Base-by-base conservation (phyloP, 208 protist genomes). In the Trypanosoma theileri region DNA sequence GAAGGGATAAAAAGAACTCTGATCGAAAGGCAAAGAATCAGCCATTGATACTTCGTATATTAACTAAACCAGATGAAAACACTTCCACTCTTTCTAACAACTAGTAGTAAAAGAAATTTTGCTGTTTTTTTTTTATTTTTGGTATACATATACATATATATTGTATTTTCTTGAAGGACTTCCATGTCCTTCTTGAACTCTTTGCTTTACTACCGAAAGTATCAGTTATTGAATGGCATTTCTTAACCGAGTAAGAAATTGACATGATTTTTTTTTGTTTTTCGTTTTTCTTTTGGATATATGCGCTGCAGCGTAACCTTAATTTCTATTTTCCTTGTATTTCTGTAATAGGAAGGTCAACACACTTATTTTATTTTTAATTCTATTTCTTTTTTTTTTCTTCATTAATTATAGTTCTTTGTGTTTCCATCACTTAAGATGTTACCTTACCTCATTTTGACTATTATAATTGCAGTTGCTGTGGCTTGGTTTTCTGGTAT, bases 401-500 rank as follows among this genome's bases (percentile, higher is more conserved):
- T 28, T 41, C 13, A 8, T 66, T 52, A 58, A 35, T 4, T 65
- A 24, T 61, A 66, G 65, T 66, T 41, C 0, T 67, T 45, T 72
- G 6, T 52, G 14, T 44, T 41, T 44, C 2, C 10, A 19, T 31
- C 26, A 35, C 17, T 51, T 0, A 11, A 66, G 16, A 75, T 66
- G 48, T 57, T 89, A 16, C 75, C 77, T 41, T 73, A 81, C 55
- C 54, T 88, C 7, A 46, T 77, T n/a, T 61, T 72, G 14, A 74
- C 73, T 17, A 22, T 89, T 17, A 52, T 68, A 48, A 72, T 91
- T 24, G 77, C 69, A 31, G 66, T 88, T 3, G 71, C 63, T n/a
- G 73, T 74, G 1, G 88, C 82, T 60, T 83, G 66, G 66, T 85
- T 62, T 82, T 85, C 67, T 45, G 82, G 31, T 59, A 78, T 72